phyloP scores from a whole-genome alignment of 225 moss, liverwort and hornwort species.

The Sphagnum contortum region DNA sequence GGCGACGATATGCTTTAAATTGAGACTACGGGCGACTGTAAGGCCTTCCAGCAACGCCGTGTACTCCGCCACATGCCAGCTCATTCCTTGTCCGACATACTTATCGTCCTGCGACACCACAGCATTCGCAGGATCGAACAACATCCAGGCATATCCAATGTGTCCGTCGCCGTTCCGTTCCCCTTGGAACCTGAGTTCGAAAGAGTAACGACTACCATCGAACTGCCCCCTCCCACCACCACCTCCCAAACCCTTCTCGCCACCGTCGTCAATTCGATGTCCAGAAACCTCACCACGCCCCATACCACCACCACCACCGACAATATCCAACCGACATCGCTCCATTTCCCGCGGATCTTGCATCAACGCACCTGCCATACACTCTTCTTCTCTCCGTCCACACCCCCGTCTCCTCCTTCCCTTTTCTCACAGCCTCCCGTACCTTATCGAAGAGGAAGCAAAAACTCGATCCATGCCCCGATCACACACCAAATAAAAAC shows the following conservation, averaged over 20 bases:
- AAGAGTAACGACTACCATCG: conserved; percentile 28
- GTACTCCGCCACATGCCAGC: conserved; percentile 45
- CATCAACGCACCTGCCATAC: conserved; percentile 9
- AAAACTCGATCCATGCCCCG: too few species aligned
- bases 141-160: conserved; percentile 49
- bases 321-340: conserved; percentile 5
- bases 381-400: neutral
- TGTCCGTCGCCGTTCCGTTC: conserved; percentile 39
- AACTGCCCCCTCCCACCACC: conserved; percentile 32
- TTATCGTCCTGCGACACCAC: conserved; percentile 51
- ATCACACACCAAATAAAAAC: too few species aligned
- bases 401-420: neutral
- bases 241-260: conserved; percentile 28
- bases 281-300: conserved; percentile 1
- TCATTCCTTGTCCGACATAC: conserved; percentile 32
- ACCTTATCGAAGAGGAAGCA: too few species aligned
- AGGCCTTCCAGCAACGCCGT: conserved; percentile 58
- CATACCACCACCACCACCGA: neutral
- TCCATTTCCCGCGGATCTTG: conserved; percentile 4
- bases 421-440: too few species aligned
- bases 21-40: conserved; percentile 34
- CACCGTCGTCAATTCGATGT: conserved; percentile 9
- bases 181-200: conserved; percentile 17
- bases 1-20: conserved; percentile 28
- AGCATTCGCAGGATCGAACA: conserved; percentile 33